Conservation (phyloP, 768 basidiomycete species). For the Mycena vulgaris region DNA sequence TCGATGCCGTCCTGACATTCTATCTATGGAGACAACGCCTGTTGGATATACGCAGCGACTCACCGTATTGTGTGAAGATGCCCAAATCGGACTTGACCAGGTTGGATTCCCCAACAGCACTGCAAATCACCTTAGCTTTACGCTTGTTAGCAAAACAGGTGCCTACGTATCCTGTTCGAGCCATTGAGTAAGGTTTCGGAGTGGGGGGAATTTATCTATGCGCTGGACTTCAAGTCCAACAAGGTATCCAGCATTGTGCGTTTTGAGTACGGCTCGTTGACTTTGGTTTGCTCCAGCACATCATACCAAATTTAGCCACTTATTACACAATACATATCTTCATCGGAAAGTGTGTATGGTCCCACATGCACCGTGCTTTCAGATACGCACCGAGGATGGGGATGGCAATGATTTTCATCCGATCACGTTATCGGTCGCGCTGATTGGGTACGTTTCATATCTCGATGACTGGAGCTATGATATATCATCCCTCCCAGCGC, state of each 20-base stretch:
- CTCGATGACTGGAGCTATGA: constrained; percentile 3
- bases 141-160: constrained; percentile 2
- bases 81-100: neutral
- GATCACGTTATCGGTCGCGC: constrained; percentile 8
- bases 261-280: neutral
- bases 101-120: neutral
- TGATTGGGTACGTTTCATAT: constrained; percentile 6
- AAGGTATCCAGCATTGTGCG: neutral
- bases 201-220: neutral
- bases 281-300: constrained; percentile 9
- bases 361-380: neutral
- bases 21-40: neutral
- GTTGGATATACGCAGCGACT: neutral
- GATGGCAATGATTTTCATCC: neutral
- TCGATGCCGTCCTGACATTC: constrained; percentile 6
- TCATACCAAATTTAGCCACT: constrained; percentile 9
- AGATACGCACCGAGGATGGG: constrained; percentile 9
- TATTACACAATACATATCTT: constrained; percentile 3
- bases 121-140: constrained; percentile 10
- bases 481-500: constrained; percentile 1
- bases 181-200: neutral
- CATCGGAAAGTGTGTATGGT: constrained; percentile 7
- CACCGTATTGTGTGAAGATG: constrained; percentile 8
- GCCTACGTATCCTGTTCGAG: constrained; percentile 12
- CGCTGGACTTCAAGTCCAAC: constrained; percentile 8